Evolutionary conservation across 371 early-diverging fungal genomes (phyloP).

Genomic region (Circinella minor): DNA sequence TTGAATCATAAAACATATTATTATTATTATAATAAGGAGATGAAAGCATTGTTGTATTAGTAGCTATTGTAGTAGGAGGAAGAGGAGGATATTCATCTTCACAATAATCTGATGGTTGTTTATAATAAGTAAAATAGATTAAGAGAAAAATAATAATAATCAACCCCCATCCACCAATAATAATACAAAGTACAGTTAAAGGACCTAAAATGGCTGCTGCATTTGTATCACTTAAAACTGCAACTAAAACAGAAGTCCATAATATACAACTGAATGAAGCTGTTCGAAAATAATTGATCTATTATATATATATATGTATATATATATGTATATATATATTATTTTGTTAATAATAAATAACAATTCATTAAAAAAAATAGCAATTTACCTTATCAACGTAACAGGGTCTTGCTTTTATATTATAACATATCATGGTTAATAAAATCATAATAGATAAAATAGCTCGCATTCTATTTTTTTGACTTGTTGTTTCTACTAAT

Average conservation of each 20-base stretch:
- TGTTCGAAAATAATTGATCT: slow-evolving; percentile 64
- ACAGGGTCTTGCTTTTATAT: slow-evolving; percentile 61
- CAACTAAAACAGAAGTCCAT: slow-evolving; percentile 60
- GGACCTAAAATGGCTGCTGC: slow-evolving; percentile 50
- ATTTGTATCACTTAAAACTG: slow-evolving; percentile 53
- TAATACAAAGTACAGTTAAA: slow-evolving; percentile 55
- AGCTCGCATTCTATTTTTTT: slow-evolving; percentile 55
- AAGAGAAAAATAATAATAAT: slow-evolving; percentile 52
- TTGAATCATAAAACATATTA: no score
- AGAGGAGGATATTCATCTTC: neutral
- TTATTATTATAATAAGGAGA: neutral
- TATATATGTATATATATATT: no score
- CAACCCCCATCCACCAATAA: slow-evolving; percentile 58
- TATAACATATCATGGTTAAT: slow-evolving; percentile 67
- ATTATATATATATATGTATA: no score
- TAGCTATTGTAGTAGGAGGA: neutral
- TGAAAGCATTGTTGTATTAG: neutral
- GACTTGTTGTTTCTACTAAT: slow-evolving; percentile 60
- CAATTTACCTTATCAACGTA: slow-evolving; percentile 58
- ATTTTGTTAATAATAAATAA: no score
- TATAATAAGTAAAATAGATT: slow-evolving; percentile 50
- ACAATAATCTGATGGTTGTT: slow-evolving; percentile 15
- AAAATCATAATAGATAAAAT: slow-evolving; percentile 61
- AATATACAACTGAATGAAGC: slow-evolving; percentile 63
- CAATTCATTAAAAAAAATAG: no score